Conservation (phyloP, 2,329 filamentous ascomycete species). For the Curvularia sp. region DNA sequence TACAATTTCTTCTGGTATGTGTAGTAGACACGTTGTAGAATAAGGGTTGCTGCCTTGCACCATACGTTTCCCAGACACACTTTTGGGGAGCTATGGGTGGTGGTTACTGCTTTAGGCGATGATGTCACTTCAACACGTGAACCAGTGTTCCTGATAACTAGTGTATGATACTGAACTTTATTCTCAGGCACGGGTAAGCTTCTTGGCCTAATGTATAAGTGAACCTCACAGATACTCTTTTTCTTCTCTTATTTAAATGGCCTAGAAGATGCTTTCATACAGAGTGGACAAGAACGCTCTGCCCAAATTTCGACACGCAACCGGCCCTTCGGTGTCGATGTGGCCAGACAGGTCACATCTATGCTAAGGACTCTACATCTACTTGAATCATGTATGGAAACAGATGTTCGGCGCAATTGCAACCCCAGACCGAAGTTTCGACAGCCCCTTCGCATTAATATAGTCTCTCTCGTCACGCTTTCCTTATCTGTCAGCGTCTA, state of each 20-base stretch:
- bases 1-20: neutral
- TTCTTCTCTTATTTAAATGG: neutral
- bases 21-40: constrained; percentile 7
- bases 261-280: neutral
- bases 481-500: neutral
- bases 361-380: neutral
- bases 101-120: constrained; percentile 35
- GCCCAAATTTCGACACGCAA: neutral
- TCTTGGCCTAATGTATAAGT: neutral
- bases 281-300: neutral
- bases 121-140: constrained; percentile 39
- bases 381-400: too few species aligned
- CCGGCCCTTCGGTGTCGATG: neutral
- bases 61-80: constrained; percentile 23
- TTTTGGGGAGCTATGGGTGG: constrained; percentile 15
- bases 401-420: too few species aligned
- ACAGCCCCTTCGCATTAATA: neutral
- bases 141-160: constrained; percentile 5
- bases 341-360: neutral
- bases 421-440: too few species aligned
- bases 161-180: neutral
- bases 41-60: constrained; percentile 35
- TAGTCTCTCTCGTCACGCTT: neutral
- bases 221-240: neutral
- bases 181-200: neutral